Evolutionary conservation across 2,329 filamentous ascomycete species (phyloP), one percentile per base, ranked within the genome.

Genomic region (Sporothrix phasma): DNA sequence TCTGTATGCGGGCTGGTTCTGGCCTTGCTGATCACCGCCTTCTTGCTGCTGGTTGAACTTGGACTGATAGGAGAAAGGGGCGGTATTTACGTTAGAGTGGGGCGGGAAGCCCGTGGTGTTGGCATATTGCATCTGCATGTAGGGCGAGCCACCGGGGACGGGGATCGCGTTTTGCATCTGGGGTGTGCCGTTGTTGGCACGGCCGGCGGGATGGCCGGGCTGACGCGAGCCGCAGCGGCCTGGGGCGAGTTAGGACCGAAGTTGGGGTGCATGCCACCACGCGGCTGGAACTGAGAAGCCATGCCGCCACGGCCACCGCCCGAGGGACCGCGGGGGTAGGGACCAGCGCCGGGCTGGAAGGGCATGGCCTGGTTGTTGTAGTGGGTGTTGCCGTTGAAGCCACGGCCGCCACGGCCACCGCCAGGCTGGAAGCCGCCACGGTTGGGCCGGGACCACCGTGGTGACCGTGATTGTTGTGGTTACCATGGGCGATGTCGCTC

Each of bases 151-250:
- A 13, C 31, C 43, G 22, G 49, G 47, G 74, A 65, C 56, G 58
- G 88, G 82, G 74, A 91, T 86, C 59, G 82, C 82, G 47, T 81
- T 78, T 64, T 73, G 82, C 86, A 86, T 86, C 77, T 88, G 85
- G 67, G 89, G 87, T 34, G 87, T 89, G 67, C 82, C 82, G 65
- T 88, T 69, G 69, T 69, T 70, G 2, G 86, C 70, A 88, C 81
- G 41, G 86, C 85, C 64, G 83, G 83, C 31, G 85, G 77, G 63
- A 89, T 78, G 37, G 86, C 85, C 67, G 88, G 84, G 78, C 88
- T 88, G 67, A 81, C 77, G 72, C 83, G 81, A 63, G 79, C 45
- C 10, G 37, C 53, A 5, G 53, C 76, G 68, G 87, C 82, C 70
- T 87, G 85, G 43, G 86, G 87, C 46, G 86, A 89, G 77, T 86